Conservation (phyloP, 176 grass and related monocot species). For the Avena atlantica region DNA sequence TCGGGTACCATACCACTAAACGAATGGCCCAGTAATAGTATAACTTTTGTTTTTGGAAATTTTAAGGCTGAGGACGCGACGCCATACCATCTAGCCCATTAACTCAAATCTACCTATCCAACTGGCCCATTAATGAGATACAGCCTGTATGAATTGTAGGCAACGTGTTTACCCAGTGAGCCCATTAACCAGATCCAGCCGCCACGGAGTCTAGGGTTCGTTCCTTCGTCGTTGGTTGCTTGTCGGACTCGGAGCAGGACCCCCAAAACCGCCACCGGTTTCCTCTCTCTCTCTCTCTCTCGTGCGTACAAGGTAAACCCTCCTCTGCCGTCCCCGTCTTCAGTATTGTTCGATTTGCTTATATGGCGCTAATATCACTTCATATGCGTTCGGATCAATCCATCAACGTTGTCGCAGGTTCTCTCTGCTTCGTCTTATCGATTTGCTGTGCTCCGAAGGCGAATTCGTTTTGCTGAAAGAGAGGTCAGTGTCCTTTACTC, state of each 20-base stretch:
- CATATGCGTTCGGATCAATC: background rate
- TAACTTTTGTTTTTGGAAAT: no score
- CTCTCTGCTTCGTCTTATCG: background rate
- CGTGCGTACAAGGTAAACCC: background rate
- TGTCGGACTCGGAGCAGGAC: background rate
- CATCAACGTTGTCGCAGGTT: background rate
- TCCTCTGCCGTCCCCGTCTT: background rate
- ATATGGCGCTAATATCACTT: background rate
- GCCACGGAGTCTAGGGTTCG: background rate
- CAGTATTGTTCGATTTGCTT: background rate
- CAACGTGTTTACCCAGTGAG: background rate
- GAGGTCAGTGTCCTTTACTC: background rate
- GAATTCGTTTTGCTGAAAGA: constrained; percentile 6
- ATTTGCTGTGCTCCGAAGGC: background rate
- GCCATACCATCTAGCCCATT: no score
- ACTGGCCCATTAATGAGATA: background rate
- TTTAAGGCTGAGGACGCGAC: no score
- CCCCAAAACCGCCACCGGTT: background rate
- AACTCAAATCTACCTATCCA: no score
- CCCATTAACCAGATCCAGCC: background rate
- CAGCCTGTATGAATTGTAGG: background rate
- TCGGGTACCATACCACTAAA: no score
- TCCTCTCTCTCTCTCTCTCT: background rate
- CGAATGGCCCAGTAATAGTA: no score
- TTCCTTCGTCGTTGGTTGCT: background rate